Base-by-base conservation (phyloP, 345 rosid genomes). In the Lepidium africanum region DNA sequence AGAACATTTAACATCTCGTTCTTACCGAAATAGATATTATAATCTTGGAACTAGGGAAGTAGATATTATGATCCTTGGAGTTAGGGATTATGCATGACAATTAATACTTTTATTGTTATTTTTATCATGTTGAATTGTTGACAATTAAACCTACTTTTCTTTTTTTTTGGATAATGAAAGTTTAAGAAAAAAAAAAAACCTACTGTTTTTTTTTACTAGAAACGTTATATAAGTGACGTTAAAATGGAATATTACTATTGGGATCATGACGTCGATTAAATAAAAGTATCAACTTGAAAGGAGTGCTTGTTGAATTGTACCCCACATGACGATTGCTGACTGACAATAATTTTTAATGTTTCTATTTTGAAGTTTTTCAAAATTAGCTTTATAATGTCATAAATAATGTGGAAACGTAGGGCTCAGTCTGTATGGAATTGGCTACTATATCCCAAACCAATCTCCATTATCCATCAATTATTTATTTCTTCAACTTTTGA, bases 271-370 rank as follows among this genome's bases (percentile, higher is more conserved):
- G 70, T 64, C 57, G 43, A 21, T 70, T 13, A 38, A 50, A 59
- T 33, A 8, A 41, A 50, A 40, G 54, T 57, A 57, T 35, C 66
- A 72, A 65, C 71, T 73, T 73, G 76, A 65, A 49, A 72, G 39
- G 60, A 40, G 54, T 72, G 71, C 37, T 57, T 57, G 7, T 17
- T 63, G 5, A 15, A 46, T 15, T 43, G 13, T 54, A 56, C 67
- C 76, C 72, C 54, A 57, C 72, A 66, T 73, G 77, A 73, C 72
- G 77, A 59, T 50, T 52, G 56, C 40, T 32, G 15, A 23, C 41
- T 65, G 72, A 66, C 55, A 42, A 66, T 58, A 21, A 9, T 71
- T 10, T 48, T 46, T 9, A n/a, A n/a, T 32, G 6, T 30, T 50
- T 60, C 10, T 60, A 17, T 13, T 36, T 0, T 16, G 9, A 16